Conservation (phyloP, 1,139 yeast genomes). For the Candida labiduridarum region DNA sequence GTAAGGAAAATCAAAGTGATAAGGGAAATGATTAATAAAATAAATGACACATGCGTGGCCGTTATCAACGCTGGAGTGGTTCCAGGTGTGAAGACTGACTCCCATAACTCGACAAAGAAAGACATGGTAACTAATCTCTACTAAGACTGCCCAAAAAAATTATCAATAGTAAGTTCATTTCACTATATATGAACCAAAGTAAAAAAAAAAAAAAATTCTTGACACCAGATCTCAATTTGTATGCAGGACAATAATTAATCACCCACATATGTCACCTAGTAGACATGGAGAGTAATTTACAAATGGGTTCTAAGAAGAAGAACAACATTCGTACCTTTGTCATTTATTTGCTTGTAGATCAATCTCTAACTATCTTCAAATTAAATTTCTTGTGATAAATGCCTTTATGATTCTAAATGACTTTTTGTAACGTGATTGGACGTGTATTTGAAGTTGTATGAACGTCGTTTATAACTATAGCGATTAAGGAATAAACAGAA, state of each 20-base stretch:
- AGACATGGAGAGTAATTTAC: too few species aligned
- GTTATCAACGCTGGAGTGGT: slow-evolving; percentile 81
- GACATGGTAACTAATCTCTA: slow-evolving; percentile 2
- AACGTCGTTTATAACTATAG: too few species aligned
- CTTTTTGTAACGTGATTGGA: too few species aligned
- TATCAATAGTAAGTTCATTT: background rate
- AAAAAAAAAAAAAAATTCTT: background rate
- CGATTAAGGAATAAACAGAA: too few species aligned
- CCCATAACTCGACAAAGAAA: slow-evolving; percentile 78
- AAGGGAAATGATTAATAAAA: slow-evolving; percentile 47
- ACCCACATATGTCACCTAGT: background rate
- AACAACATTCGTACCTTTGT: too few species aligned
- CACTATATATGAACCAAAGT: background rate
- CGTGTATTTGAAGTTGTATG: too few species aligned
- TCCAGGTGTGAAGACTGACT: slow-evolving; percentile 92
- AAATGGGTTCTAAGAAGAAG: too few species aligned
- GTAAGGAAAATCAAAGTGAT: slow-evolving; percentile 62
- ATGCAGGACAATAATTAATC: background rate
- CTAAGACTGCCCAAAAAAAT: background rate
- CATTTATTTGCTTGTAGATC: background rate
- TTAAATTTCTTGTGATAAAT: too few species aligned
- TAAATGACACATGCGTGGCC: slow-evolving; percentile 52
- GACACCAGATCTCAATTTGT: background rate
- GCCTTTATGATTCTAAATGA: too few species aligned
- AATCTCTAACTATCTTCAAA: too few species aligned